A percentile compares a stretch with the other conserved stretches of the same genome.
Evolutionary conservation across 2,329 filamentous ascomycete genomes (phyloP).

Genomic region (Colletotrichum sp.): DNA sequence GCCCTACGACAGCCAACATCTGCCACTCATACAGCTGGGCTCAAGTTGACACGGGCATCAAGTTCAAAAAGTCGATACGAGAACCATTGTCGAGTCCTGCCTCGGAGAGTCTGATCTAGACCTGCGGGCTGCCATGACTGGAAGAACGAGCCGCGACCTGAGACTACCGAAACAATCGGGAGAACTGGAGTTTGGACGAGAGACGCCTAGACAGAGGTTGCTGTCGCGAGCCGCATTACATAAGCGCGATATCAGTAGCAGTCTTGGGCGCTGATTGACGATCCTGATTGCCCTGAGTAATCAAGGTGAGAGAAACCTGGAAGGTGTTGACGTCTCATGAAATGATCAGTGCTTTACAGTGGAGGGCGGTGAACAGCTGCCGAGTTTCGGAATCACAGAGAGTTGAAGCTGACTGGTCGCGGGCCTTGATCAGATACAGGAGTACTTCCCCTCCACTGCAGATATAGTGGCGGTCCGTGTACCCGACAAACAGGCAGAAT

Average conservation of each 20-base stretch:
- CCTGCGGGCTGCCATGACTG: neutral
- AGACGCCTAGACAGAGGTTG: neutral
- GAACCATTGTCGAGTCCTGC: neutral
- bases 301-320: neutral
- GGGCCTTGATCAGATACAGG: neutral
- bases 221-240: neutral
- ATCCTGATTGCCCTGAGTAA: neutral
- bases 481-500: neutral
- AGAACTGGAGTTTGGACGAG: neutral
- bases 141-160: neutral
- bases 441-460: neutral
- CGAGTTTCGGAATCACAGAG: constrained; percentile 17
- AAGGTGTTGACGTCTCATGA: neutral
- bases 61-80: neutral
- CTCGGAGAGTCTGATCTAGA: neutral
- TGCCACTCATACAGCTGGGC: neutral
- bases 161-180: neutral
- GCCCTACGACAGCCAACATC: neutral
- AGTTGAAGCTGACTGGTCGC: constrained; percentile 14
- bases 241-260: neutral
- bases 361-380: constrained; percentile 14
- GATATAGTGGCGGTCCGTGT: neutral
- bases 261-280: neutral
- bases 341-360: constrained; percentile 11
- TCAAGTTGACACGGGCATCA: neutral